These are phyloP conservation scores for Mortierella polycephala DNA, from an alignment of 371 early-diverging fungal species.

Conservation along the genomic window DNA sequence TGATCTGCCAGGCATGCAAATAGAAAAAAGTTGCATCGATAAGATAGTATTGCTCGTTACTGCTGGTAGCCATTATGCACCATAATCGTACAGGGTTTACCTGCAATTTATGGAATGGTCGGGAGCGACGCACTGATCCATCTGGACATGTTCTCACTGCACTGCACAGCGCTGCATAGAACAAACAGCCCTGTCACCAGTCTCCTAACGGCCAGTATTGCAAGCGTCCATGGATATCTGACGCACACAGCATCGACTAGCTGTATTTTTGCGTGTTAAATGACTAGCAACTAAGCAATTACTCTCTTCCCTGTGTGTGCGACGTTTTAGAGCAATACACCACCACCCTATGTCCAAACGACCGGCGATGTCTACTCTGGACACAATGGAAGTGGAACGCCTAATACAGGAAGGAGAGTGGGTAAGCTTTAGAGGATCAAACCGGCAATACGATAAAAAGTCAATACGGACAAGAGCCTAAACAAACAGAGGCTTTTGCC, in stretches of 20 bases:
- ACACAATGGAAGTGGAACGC: slow-evolving; percentile 15
- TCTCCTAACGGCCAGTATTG: too few species aligned
- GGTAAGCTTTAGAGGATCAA: slow-evolving; percentile 22
- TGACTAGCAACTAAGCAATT: background rate
- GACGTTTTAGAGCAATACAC: slow-evolving; percentile 25
- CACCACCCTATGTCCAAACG: slow-evolving; percentile 40
- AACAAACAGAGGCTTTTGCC: too few species aligned
- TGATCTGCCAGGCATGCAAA: background rate
- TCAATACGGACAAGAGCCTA: background rate
- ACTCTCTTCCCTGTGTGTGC: background rate
- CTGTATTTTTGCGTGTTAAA: background rate
- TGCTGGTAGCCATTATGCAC: too few species aligned
- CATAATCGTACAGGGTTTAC: too few species aligned
- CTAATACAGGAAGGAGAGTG: slow-evolving; percentile 16
- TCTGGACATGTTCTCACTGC: too few species aligned
- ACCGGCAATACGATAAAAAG: background rate
- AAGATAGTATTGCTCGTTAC: too few species aligned
- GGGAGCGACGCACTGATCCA: too few species aligned
- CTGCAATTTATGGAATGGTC: too few species aligned
- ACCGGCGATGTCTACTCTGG: slow-evolving; percentile 22
- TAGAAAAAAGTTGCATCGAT: background rate
- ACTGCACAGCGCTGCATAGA: too few species aligned
- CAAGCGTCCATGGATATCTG: too few species aligned
- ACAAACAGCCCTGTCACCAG: too few species aligned
- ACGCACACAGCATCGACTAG: background rate